Percentiles rank a stretch among this genome's conserved stretches.
Evolutionary conservation across 176 grass and related monocot genomes (phyloP).

Genomic region (Triticum monococcum): DNA sequence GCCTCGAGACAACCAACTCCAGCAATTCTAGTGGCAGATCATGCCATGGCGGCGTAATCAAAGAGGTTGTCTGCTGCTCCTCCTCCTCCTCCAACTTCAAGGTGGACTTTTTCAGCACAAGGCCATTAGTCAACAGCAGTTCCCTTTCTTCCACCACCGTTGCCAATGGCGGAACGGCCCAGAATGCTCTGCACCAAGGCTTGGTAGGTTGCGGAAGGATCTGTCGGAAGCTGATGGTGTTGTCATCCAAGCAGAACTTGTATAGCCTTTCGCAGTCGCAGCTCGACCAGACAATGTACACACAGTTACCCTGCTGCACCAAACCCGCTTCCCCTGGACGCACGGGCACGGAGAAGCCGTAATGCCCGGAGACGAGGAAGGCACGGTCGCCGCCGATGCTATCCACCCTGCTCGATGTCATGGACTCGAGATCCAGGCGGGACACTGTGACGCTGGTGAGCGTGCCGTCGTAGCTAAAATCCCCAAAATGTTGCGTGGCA

Average conservation of each 20-base stretch:
- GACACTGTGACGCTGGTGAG: not conserved
- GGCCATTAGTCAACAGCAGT: not conserved
- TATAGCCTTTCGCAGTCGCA: not conserved
- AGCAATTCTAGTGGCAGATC: not conserved
- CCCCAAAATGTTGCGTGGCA: not conserved
- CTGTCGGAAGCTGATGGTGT: not conserved
- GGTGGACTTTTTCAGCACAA: not conserved
- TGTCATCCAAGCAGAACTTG: not conserved
- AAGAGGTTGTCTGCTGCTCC: not conserved
- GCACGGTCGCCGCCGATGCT: not conserved
- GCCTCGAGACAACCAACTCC: too few relatives aligned
- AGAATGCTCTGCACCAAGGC: not conserved
- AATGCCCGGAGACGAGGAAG: not conserved
- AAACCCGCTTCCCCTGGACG: not conserved
- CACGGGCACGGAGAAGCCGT: not conserved
- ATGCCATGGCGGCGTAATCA: not conserved
- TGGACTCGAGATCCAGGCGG: not conserved
- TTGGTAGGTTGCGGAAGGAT: not conserved
- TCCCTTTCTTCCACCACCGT: not conserved
- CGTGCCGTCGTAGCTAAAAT: not conserved
- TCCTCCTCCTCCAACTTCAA: not conserved
- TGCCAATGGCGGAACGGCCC: not conserved
- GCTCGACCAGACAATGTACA: not conserved
- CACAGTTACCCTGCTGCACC: not conserved
- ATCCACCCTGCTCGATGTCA: not conserved